Evolutionary conservation across 257 asterid genomes (phyloP), one percentile per base, ranked within the genome.

Genomic region (Pogostemon cablin): DNA sequence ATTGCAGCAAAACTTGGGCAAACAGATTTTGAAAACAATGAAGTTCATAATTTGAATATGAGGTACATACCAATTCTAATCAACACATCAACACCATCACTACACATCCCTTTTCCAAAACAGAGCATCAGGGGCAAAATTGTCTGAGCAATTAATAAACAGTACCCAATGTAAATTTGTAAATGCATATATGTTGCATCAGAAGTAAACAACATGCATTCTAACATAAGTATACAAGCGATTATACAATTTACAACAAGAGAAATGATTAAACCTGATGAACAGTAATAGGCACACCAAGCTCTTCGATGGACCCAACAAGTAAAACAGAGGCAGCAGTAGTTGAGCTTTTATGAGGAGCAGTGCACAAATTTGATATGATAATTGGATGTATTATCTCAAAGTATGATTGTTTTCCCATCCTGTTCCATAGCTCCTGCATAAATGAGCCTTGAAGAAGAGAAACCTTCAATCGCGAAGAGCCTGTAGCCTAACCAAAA

Each of bases 371-470:
- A 82, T 89, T 93, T 78, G 96, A 86, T 81, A 93, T 83, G 73
- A 91, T 95, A 54, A 81, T 82, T 15, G 96, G 98, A 81, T 93
- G 98, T 72, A 93, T 68, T 46, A 79, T 79, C 83, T 84, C 96
- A 71, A 89, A 80, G 90, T 93, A 93, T 41, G 86, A 86, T 75
- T 86, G 96, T 77, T 87, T 87, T 53, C 99, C 99, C 15, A 91
- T 83, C 72, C 67, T 81, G 74, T 79, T 82, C 99, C 99, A 93
- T 55, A 89, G 75, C 77, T 89, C 97, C 78, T 85, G 90, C 87
- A 93, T 87, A 83, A 93, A 93, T 52, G 98, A 93, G 69, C 95
- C 96, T 93, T 93, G 98, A 77, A 93, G 99, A 85, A 91, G 95
- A 87, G 96, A 91, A 80, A 91, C 91, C 87, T 93, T 93, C 90